Conservation (phyloP, 2,329 filamentous ascomycete species). For the Aspergillus sp. region DNA sequence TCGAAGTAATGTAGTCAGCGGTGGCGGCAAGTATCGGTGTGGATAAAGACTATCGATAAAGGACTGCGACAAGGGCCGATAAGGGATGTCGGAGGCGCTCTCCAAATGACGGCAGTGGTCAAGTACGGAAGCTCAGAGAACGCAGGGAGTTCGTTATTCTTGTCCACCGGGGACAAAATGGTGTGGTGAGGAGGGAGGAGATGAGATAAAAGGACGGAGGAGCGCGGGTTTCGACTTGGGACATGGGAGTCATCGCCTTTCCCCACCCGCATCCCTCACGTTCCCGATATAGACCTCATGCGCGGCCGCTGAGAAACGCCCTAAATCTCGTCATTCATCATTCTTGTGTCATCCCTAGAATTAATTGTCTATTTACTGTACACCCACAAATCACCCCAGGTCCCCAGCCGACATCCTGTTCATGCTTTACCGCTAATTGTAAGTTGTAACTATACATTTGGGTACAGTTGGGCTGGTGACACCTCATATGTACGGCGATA, state of each 20-base stretch:
- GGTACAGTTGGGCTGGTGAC: conserved; percentile 1
- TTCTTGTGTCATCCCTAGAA: neutral
- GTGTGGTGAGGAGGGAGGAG: conserved; percentile 8
- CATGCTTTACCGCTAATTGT: neutral
- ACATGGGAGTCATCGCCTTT: conserved; percentile 1
- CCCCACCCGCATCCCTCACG: conserved; percentile 5
- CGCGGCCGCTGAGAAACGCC: neutral
- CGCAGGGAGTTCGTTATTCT: neutral
- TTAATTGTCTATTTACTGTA: too few species aligned
- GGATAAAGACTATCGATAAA: neutral
- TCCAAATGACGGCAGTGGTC: neutral
- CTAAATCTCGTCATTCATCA: neutral
- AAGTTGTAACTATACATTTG: neutral
- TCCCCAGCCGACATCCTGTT: neutral
- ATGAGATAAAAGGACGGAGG: conserved; percentile 1
- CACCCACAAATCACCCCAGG: neutral
- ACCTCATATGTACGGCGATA: neutral
- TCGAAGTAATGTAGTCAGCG: conserved; percentile 4
- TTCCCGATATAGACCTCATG: neutral
- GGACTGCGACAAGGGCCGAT: neutral
- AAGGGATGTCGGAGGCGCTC: too few species aligned
- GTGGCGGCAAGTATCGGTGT: conserved; percentile 9
- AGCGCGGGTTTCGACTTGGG: neutral
- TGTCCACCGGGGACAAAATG: conserved; percentile 15
- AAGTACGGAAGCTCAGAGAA: neutral